Evolutionary conservation across 169 alveolate genomes (phyloP).

Genomic region (Besnoitia besnoiti): DNA sequence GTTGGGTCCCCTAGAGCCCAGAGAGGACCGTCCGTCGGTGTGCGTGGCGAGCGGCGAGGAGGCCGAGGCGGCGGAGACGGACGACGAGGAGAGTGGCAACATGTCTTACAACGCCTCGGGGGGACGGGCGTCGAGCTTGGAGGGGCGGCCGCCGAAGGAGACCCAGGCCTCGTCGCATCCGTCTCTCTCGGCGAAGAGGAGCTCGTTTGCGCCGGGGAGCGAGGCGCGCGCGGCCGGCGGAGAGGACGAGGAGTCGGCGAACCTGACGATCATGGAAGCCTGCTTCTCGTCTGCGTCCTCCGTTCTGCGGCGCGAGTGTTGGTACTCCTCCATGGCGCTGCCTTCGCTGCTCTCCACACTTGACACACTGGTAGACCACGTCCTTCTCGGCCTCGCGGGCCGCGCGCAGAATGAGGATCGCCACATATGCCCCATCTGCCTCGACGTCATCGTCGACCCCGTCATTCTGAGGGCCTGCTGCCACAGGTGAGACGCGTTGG

Average conservation of each 20-base stretch:
- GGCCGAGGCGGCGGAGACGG: neutral
- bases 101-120: neutral
- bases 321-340: constrained; percentile 54
- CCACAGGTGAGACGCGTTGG: constrained; percentile 61
- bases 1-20: neutral
- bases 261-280: constrained; percentile 35
- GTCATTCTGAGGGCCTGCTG: constrained; percentile 64
- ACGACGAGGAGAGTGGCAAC: neutral
- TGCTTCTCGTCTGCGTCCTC: constrained; percentile 58
- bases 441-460: constrained; percentile 63
- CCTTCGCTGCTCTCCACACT: constrained; percentile 42
- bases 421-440: constrained; percentile 61
- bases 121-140: neutral
- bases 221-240: neutral
- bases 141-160: neutral
- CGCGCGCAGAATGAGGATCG: constrained; percentile 35
- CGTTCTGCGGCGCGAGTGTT: constrained; percentile 38
- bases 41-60: neutral
- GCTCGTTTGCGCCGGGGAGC: neutral
- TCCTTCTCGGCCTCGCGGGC: constrained; percentile 39
- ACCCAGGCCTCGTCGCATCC: neutral
- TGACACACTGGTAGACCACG: constrained; percentile 47
- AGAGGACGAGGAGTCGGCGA: neutral
- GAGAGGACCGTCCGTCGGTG: neutral
- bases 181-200: too few relatives aligned